These are phyloP conservation scores for Candida sp. DNA, from an alignment of 1,139 yeast species.

Conservation along the genomic window DNA sequence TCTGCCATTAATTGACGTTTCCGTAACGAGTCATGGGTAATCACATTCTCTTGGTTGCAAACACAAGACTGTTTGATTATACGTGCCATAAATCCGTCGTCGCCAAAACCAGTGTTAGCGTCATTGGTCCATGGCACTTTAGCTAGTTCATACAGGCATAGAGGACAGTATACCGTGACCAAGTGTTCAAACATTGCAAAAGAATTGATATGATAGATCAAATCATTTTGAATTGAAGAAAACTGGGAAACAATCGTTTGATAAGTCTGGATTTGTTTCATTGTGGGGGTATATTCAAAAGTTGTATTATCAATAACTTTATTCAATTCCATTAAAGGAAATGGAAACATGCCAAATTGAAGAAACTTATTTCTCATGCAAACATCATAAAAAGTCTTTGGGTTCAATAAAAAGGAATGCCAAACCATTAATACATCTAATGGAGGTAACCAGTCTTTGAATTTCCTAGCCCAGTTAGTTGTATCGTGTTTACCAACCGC, in stretches of 20 bases:
- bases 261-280: neutral
- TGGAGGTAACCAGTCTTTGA: constrained; percentile 20
- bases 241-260: neutral
- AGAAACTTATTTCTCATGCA: constrained; percentile 19
- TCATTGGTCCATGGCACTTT: constrained; percentile 14
- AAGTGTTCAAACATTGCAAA: constrained; percentile 5
- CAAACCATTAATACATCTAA: constrained; percentile 38
- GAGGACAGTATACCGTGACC: constrained; percentile 15
- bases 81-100: constrained; percentile 10
- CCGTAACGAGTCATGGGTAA: constrained; percentile 17
- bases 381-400: constrained; percentile 23
- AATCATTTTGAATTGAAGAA: constrained; percentile 3
- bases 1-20: constrained; percentile 22
- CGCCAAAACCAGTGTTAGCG: constrained; percentile 19
- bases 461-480: neutral
- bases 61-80: neutral
- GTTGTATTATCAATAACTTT: constrained; percentile 17
- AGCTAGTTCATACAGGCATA: constrained; percentile 10
- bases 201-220: constrained; percentile 2
- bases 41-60: neutral
- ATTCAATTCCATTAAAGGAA: constrained; percentile 21
- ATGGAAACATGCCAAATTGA: constrained; percentile 18
- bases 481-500: neutral
- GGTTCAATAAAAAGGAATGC: constrained; percentile 23
- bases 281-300: constrained; percentile 15